Evolutionary conservation across 768 basidiomycete genomes (phyloP).

Genomic region (Lentinula lateritia): DNA sequence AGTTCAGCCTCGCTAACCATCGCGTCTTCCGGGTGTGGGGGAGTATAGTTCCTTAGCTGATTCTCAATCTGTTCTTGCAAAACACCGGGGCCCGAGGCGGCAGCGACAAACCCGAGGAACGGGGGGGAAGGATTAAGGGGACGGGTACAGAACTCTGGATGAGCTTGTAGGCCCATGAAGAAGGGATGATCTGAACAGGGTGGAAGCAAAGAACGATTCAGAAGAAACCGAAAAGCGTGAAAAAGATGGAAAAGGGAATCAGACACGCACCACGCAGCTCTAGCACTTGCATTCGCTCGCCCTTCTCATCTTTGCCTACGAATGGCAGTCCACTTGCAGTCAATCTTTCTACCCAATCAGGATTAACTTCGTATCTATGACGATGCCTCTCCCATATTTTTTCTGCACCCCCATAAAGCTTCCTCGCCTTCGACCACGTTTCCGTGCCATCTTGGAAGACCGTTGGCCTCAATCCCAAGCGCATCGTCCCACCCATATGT

Average conservation of each 20-base stretch:
- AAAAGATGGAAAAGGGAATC: neutral
- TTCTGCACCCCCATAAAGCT: slow-evolving; percentile 75
- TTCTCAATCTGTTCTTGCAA: slow-evolving; percentile 67
- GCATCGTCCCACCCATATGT: slow-evolving; percentile 99
- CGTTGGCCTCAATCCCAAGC: slow-evolving; percentile 95
- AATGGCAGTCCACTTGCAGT: slow-evolving; percentile 57
- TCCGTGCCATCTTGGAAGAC: slow-evolving; percentile 73
- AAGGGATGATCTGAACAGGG: slow-evolving; percentile 74
- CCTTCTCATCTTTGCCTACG: slow-evolving; percentile 89
- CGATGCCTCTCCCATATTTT: slow-evolving; percentile 96
- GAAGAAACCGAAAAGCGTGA: neutral
- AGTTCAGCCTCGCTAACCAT: slow-evolving; percentile 69
- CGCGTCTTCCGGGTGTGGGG: slow-evolving; percentile 69
- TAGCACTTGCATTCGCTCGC: slow-evolving; percentile 95
- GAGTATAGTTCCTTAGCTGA: slow-evolving; percentile 59
- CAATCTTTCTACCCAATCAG: slow-evolving; percentile 70
- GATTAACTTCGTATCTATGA: slow-evolving; percentile 96
- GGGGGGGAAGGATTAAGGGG: slow-evolving; percentile 96
- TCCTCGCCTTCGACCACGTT: slow-evolving; percentile 64
- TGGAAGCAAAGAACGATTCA: neutral
- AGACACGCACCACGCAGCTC: slow-evolving; percentile 69
- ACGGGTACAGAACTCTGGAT: slow-evolving; percentile 97
- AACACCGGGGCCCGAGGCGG: slow-evolving; percentile 47
- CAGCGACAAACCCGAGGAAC: slow-evolving; percentile 93
- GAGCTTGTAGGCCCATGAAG: slow-evolving; percentile 92